These are phyloP conservation scores for Fusarium hainanense DNA, from an alignment of 2,329 filamentous ascomycete species.

Conservation along the genomic window DNA sequence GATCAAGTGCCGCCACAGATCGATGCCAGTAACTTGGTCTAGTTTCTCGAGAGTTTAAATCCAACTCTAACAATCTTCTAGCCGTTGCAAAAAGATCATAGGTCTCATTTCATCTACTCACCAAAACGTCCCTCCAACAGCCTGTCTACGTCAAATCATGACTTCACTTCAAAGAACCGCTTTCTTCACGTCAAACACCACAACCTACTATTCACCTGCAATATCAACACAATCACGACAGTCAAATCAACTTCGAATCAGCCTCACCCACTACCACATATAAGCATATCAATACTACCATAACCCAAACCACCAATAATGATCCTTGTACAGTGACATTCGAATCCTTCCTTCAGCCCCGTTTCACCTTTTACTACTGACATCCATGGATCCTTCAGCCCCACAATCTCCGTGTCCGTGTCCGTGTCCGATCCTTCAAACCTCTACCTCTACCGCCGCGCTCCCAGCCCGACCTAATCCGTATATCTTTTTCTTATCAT, in stretches of 20 bases:
- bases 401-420: conserved; percentile 33
- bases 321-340: not conserved
- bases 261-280: not conserved
- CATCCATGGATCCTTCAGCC: not conserved
- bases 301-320: not conserved
- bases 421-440: conserved; percentile 28
- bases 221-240: not conserved
- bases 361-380: conserved; percentile 24
- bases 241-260: not conserved
- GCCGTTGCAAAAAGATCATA: too few relatives aligned
- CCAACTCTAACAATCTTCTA: too few relatives aligned
- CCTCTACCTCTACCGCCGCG: not conserved
- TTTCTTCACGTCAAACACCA: too few relatives aligned
- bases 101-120: too few relatives aligned
- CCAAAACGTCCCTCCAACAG: too few relatives aligned
- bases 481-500: not conserved
- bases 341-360: not conserved
- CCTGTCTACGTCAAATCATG: too few relatives aligned
- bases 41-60: too few relatives aligned
- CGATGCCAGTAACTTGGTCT: too few relatives aligned
- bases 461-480: not conserved
- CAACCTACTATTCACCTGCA: not conserved
- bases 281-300: not conserved
- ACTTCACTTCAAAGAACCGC: too few relatives aligned
- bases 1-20: not conserved